Base-by-base conservation (phyloP, 805 yeast species). In the Sugiyamaella marilandica region DNA sequence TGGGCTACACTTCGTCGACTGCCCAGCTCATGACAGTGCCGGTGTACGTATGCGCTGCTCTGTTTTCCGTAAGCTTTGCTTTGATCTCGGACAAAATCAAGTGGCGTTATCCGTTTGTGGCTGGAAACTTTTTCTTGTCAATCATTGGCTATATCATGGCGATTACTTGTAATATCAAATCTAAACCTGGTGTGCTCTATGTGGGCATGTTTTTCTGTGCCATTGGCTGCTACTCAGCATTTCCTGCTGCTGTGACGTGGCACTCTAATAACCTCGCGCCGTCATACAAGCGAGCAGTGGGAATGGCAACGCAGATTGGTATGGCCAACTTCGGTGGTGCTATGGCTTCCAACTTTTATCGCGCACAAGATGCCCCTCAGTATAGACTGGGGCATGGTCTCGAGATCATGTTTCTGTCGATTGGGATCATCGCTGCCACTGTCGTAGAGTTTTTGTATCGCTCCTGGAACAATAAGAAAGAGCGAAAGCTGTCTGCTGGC, bases 1-100 rank as follows among this genome's bases (percentile, higher is more conserved):
- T 82, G 56, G 75, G 79, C 41, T 82, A 78, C 59, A 64, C 66
- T 60, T 69, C 74, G 45, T 71, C 78, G 36, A 70, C 75, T 43
- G 79, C 85, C 2, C 72, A 80, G 47, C 76, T 79, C 56, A 70
- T 82, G 52, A 79, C 85, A 8, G 83, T 79, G 19, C 85, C 84
- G 18, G 83, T 83, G 10, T 81, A 79, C 61, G 63, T 76, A 44
- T 58, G 78, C 51, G 81, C 82, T 0, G 82, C 78, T 2, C 64
- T 76, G 10, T 65, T 72, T 9, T 78, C 84, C 0, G 79, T 73
- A 59, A 47, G 77, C 10, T 76, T 81, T 77, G 78, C 84, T 1
- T 68, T 74, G 54, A 81, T 78, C 65, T 81, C 84, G 2, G 83
- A 79, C 59, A 72, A 71, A 51, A 74, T 80, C 0, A 81, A 81